Evolutionary conservation across 371 early-diverging fungal genomes (phyloP).

Genomic region (Saksenaea vasiformis): DNA sequence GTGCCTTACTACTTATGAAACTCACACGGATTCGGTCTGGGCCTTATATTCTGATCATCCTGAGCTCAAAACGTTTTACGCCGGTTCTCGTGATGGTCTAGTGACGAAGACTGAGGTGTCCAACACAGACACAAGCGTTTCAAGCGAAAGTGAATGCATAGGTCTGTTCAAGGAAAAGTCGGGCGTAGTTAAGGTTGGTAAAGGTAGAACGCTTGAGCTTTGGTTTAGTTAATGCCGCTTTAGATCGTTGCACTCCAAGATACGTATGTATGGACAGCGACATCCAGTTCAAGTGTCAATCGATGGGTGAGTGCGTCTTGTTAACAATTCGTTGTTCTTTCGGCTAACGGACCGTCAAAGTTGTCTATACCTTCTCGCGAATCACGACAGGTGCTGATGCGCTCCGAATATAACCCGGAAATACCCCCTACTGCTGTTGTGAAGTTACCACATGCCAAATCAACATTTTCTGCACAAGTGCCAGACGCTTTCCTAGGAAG

Average conservation of each 20-base stretch:
- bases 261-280: slow-evolving; percentile 91
- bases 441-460: slow-evolving; percentile 44
- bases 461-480: slow-evolving; percentile 23
- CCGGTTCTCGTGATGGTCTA: slow-evolving; percentile 89
- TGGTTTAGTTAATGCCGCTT: not conserved
- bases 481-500: slow-evolving; percentile 40
- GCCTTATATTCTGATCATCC: slow-evolving; percentile 84
- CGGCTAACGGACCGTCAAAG: slow-evolving; percentile 21
- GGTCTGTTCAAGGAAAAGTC: slow-evolving; percentile 83
- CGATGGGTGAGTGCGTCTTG: slow-evolving; percentile 72
- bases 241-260: slow-evolving; percentile 79
- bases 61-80: slow-evolving; percentile 84
- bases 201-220: not conserved
- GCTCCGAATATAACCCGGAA: slow-evolving; percentile 46
- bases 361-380: slow-evolving; percentile 58
- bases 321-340: not conserved
- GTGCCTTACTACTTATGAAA: slow-evolving; percentile 83
- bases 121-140: slow-evolving; percentile 36
- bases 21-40: slow-evolving; percentile 92
- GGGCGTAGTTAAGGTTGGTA: slow-evolving; percentile 75
- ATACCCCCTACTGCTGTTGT: slow-evolving; percentile 44
- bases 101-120: slow-evolving; percentile 75
- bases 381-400: slow-evolving; percentile 44
- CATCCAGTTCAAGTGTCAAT: slow-evolving; percentile 75
- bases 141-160: slow-evolving; percentile 70